phyloP scores from a whole-genome alignment of 345 rosid genomes.

The Turnera subulata region DNA sequence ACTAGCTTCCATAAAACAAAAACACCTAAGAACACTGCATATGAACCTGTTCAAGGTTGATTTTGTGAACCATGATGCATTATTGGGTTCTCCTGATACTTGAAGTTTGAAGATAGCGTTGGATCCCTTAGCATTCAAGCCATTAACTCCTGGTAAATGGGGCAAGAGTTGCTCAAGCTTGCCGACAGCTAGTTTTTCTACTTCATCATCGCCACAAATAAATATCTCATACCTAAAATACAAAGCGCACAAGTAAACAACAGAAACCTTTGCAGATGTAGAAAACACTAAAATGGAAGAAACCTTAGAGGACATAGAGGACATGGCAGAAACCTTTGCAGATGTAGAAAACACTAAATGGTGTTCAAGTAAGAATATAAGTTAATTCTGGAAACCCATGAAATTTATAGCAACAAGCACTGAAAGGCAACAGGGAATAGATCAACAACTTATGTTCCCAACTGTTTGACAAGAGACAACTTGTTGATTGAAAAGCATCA shows the following conservation, averaged over 20 bases:
- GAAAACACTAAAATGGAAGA: not conserved
- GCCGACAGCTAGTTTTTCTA: constrained; percentile 47
- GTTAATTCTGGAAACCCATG: not conserved
- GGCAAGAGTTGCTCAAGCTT: constrained; percentile 43
- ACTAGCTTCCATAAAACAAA: not conserved
- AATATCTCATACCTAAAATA: constrained; percentile 47
- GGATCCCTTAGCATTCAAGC: constrained; percentile 35
- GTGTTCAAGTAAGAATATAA: not conserved
- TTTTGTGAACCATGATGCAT: constrained; percentile 51
- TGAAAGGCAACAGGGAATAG: not conserved
- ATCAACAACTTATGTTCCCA: too few relatives aligned
- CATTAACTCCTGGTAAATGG: constrained; percentile 37
- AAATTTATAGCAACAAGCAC: not conserved
- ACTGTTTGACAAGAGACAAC: too few relatives aligned
- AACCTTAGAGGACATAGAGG: too few relatives aligned
- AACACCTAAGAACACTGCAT: constrained; percentile 2
- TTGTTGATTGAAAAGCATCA: too few relatives aligned
- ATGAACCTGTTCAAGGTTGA: constrained; percentile 49
- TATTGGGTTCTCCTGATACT: constrained; percentile 21
- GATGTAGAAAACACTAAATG: not conserved
- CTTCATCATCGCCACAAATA: constrained; percentile 32
- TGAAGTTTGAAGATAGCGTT: constrained; percentile 46
- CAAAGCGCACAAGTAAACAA: not conserved
- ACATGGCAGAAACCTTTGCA: too few relatives aligned
- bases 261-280: not conserved